Conservation (phyloP, 2,329 filamentous ascomycete genomes). For the Dothideomycetidae sp. region DNA sequence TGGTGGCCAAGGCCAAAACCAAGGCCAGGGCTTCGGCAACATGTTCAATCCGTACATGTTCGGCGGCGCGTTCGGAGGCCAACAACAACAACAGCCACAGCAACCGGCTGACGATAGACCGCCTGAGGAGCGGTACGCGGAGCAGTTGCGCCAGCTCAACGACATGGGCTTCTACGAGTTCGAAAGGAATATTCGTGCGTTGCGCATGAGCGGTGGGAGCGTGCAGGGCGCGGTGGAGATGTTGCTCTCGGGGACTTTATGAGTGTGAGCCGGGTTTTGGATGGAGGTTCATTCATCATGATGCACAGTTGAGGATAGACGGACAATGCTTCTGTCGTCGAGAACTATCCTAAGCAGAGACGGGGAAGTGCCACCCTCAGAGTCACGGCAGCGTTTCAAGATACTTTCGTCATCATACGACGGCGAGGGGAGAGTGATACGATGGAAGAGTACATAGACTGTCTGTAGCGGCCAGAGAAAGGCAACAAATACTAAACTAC, state of each 20-base stretch:
- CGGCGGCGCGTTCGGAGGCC: conserved; percentile 20
- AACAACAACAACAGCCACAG: conserved; percentile 28
- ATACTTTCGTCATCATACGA: too few species aligned
- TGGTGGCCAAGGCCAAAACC: conserved; percentile 20
- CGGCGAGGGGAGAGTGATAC: too few species aligned
- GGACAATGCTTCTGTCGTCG: too few species aligned
- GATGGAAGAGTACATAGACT: too few species aligned
- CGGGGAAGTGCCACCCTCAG: too few species aligned
- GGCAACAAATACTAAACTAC: too few species aligned
- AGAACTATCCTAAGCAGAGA: too few species aligned
- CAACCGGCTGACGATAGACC: conserved; percentile 67
- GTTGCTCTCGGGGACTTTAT: conserved; percentile 29
- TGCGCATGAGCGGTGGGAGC: conserved; percentile 79
- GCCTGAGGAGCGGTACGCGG: conserved; percentile 83
- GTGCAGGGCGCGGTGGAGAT: conserved; percentile 85
- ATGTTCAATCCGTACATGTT: conserved; percentile 32
- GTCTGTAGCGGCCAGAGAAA: too few species aligned
- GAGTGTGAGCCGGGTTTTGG: too few species aligned
- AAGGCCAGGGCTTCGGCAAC: conserved; percentile 28
- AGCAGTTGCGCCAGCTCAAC: conserved; percentile 82
- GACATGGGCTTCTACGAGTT: conserved; percentile 99
- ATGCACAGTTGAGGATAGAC: too few species aligned
- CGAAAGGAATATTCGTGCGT: conserved; percentile 75
- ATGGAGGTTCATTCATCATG: too few species aligned
- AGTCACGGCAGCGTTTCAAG: too few species aligned